Conservation (phyloP, 1,284 basidiomycete species). For the Xanthoconium separans region DNA sequence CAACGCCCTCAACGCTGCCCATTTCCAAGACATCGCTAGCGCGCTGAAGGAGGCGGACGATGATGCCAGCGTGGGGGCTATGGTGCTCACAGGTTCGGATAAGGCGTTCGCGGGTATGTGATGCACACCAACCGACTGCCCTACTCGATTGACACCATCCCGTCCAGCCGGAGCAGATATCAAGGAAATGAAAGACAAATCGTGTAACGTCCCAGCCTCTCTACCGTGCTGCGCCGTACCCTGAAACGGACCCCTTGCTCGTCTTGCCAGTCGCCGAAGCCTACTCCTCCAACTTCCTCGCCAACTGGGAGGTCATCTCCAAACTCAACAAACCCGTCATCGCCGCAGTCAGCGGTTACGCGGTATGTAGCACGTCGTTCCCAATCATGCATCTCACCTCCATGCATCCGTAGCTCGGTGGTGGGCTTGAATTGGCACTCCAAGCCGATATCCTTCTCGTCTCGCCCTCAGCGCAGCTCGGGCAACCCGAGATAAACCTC, state of each 20-base stretch:
- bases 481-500: conserved; percentile 97
- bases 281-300: conserved; percentile 88
- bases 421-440: conserved; percentile 95
- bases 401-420: conserved; percentile 68
- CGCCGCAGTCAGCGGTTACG: conserved; percentile 94
- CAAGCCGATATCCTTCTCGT: conserved; percentile 97
- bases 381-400: not conserved
- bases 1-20: conserved; percentile 85
- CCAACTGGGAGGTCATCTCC: conserved; percentile 81
- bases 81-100: conserved; percentile 93
- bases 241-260: not conserved
- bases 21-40: conserved; percentile 77
- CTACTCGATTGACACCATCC: not conserved
- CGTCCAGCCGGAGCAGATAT: conserved; percentile 81
- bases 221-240: not conserved
- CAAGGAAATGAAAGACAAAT: conserved; percentile 92
- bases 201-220: conserved; percentile 53
- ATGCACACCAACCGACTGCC: not conserved
- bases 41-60: conserved; percentile 73
- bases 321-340: conserved; percentile 90
- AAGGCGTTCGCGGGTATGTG: conserved; percentile 86
- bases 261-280: conserved; percentile 69
- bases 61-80: conserved; percentile 74
- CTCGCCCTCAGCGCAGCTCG: conserved; percentile 91
- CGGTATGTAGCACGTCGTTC: conserved; percentile 52